Conservation (phyloP, 2,329 filamentous ascomycete genomes). For the Madurella mycetomatis region DNA sequence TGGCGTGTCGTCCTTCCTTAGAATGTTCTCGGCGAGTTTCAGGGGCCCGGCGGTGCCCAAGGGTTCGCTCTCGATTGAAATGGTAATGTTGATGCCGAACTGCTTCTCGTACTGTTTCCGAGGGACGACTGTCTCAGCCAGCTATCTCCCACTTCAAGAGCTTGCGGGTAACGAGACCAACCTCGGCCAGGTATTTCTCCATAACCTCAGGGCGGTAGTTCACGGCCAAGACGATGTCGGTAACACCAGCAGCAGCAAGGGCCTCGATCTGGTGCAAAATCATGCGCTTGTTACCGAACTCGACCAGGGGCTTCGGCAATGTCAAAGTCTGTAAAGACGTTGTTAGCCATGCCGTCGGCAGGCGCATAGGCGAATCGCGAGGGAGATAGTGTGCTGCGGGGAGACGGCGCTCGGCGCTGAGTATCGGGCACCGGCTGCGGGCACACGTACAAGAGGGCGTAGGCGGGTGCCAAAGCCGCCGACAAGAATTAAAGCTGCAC, state of each 20-base stretch:
- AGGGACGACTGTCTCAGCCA: constrained; percentile 13
- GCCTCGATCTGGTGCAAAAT: constrained; percentile 97
- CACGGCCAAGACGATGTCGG: constrained; percentile 94
- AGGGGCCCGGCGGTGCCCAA: constrained; percentile 91
- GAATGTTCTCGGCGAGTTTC: constrained; percentile 88
- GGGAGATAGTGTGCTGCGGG: constrained; percentile 1
- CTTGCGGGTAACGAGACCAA: constrained; percentile 38
- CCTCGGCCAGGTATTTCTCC: constrained; percentile 88
- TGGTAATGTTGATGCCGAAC: constrained; percentile 93
- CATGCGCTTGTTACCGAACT: constrained; percentile 99
- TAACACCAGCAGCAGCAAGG: constrained; percentile 87
- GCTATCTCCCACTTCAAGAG: neutral
- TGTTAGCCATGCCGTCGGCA: constrained; percentile 16
- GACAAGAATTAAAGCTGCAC: constrained; percentile 90
- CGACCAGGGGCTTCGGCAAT: constrained; percentile 93
- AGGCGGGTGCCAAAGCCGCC: constrained; percentile 98
- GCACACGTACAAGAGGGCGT: constrained; percentile 74
- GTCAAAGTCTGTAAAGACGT: constrained; percentile 70
- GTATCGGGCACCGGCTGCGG: constrained; percentile 10
- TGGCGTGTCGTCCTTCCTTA: constrained; percentile 87
- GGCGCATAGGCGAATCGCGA: neutral
- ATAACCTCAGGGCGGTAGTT: constrained; percentile 99
- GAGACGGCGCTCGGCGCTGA: constrained; percentile 4
- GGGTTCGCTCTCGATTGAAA: constrained; percentile 94
- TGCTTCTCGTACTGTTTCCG: constrained; percentile 72